Percentiles rank a stretch among this genome's conserved stretches.
Conservation (phyloP, 2,329 filamentous ascomycete species). For the Penicillium brasilianum region DNA sequence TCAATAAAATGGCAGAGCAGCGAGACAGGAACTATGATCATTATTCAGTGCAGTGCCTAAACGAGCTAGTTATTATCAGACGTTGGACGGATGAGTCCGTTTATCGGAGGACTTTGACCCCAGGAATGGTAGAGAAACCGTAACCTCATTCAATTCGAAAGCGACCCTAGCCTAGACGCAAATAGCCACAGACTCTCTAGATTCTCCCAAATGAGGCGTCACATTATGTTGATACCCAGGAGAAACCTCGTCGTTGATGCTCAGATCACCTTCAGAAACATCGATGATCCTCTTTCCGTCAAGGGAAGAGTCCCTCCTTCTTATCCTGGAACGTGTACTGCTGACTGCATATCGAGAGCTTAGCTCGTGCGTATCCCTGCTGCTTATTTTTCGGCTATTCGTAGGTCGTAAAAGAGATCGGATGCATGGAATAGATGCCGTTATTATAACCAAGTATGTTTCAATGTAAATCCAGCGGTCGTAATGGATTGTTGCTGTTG, state of each 20-base stretch:
- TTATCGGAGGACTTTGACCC: too few relatives aligned
- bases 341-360: constrained; percentile 16
- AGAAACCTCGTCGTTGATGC: constrained; percentile 11
- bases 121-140: background rate
- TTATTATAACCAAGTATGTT: constrained; percentile 39
- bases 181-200: constrained; percentile 17
- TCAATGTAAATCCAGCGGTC: constrained; percentile 39
- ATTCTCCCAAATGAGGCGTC: constrained; percentile 28
- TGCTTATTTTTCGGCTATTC: constrained; percentile 3
- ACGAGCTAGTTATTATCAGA: background rate
- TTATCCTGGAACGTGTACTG: constrained; percentile 11
- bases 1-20: background rate
- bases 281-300: constrained; percentile 20
- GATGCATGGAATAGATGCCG: constrained; percentile 38
- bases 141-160: background rate
- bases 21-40: background rate
- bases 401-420: constrained; percentile 29
- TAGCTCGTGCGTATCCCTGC: constrained; percentile 21
- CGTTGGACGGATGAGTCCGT: too few relatives aligned
- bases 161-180: constrained; percentile 10
- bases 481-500: constrained; percentile 30
- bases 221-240: constrained; percentile 23
- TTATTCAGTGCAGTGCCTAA: background rate
- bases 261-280: constrained; percentile 16
- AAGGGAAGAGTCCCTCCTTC: constrained; percentile 13